phyloP scores from a whole-genome alignment of 208 protist genomes.

The Trypanosoma mega region DNA sequence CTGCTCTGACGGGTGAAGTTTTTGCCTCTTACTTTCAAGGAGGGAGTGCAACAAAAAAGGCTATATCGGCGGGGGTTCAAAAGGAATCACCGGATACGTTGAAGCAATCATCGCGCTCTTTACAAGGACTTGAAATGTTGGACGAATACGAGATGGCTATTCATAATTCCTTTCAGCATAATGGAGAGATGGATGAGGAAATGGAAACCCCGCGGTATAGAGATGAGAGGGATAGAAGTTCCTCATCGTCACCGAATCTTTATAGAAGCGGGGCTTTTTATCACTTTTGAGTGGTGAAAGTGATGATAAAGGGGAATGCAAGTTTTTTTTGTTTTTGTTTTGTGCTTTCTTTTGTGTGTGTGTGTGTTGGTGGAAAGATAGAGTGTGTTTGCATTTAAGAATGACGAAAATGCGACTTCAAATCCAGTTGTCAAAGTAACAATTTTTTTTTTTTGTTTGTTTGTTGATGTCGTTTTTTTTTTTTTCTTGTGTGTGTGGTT shows the following conservation, averaged over 20 bases:
- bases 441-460: conserved; percentile 11
- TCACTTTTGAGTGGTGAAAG: neutral
- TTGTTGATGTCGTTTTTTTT: conserved; percentile 5
- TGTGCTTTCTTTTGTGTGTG: neutral
- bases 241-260: neutral
- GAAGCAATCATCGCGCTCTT: neutral
- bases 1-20: too few species aligned
- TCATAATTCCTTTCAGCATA: conserved; percentile 2
- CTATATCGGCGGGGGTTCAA: too few species aligned
- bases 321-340: neutral
- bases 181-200: neutral
- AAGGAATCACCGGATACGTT: too few species aligned
- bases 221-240: neutral
- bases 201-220: neutral
- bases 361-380: neutral
- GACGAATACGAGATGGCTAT: conserved; percentile 13
- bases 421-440: too few species aligned
- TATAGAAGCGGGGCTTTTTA: neutral
- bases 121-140: neutral
- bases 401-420: too few species aligned
- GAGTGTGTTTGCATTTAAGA: too few species aligned
- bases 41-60: too few species aligned
- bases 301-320: neutral
- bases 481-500: neutral
- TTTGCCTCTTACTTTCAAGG: too few species aligned